Conservation (phyloP, 495 filamentous ascomycete species). For the Xylaria castorea region DNA sequence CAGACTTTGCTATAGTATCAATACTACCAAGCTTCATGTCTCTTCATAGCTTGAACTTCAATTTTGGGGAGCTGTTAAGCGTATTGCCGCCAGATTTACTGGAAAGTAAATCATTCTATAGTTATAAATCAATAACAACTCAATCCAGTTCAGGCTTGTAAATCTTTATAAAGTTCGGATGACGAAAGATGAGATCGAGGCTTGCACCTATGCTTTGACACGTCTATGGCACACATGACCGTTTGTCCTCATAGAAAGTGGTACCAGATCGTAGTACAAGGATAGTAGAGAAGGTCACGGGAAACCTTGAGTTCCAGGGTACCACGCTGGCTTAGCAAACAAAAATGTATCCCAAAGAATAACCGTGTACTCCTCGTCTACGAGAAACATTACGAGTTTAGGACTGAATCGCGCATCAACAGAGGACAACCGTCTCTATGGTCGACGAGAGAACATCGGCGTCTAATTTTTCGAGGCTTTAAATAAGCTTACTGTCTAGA, state of each 20-base stretch:
- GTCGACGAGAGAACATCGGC: background rate
- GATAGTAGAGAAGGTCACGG: background rate
- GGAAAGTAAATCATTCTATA: background rate
- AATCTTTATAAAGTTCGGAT: background rate
- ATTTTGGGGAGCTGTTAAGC: background rate
- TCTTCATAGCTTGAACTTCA: background rate
- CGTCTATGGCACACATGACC: background rate
- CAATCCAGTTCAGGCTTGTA: background rate
- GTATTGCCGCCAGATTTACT: background rate
- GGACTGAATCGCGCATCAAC: background rate
- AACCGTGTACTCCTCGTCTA: background rate
- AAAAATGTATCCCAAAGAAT: background rate
- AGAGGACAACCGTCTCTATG: background rate
- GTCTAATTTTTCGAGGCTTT: background rate
- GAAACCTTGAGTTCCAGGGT: background rate
- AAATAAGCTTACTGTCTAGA: background rate
- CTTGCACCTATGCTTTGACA: background rate
- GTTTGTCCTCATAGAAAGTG: background rate
- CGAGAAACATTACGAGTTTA: background rate
- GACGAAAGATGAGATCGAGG: background rate
- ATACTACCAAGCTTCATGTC: background rate
- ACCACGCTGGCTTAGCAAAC: background rate
- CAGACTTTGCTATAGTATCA: background rate
- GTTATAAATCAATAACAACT: background rate
- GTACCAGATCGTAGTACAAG: slow-evolving; percentile 3